Conservation (phyloP, 257 asterid genomes). For the Nicotiana knightiana region DNA sequence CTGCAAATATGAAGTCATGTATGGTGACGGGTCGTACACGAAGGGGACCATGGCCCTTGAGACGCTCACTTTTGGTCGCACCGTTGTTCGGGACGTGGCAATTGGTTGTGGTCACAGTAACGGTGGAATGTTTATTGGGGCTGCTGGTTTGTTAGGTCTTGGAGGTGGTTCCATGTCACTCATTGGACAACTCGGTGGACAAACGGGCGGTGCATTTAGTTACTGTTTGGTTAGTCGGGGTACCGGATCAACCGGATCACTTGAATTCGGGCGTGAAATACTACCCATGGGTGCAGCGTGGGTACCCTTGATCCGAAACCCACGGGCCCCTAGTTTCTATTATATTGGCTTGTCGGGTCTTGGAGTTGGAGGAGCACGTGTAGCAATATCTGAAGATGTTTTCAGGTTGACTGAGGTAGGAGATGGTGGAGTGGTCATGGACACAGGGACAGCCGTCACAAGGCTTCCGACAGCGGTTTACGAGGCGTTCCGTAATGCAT, state of each 20-base stretch:
- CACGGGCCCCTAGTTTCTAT: conserved; percentile 69
- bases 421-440: conserved; percentile 83
- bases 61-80: conserved; percentile 60
- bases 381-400: conserved; percentile 48
- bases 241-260: conserved; percentile 54
- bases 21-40: conserved; percentile 87
- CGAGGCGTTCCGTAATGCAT: conserved; percentile 57
- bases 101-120: conserved; percentile 90
- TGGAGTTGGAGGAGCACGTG: conserved; percentile 69
- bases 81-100: conserved; percentile 55
- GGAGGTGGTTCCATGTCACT: conserved; percentile 90
- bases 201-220: conserved; percentile 78
- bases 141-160: conserved; percentile 79
- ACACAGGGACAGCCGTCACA: conserved; percentile 84
- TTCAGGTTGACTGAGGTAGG: conserved; percentile 48
- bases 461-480: conserved; percentile 65
- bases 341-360: conserved; percentile 66
- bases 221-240: conserved; percentile 87
- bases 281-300: conserved; percentile 84
- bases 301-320: conserved; percentile 63
- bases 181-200: conserved; percentile 79
- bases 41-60: conserved; percentile 79
- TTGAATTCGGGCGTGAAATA: conserved; percentile 76
- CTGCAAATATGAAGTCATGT: conserved; percentile 75
- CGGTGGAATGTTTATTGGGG: conserved; percentile 83